Conservation (phyloP, 2,329 filamentous ascomycete genomes). For the Fusarium sterilihyphosum region DNA sequence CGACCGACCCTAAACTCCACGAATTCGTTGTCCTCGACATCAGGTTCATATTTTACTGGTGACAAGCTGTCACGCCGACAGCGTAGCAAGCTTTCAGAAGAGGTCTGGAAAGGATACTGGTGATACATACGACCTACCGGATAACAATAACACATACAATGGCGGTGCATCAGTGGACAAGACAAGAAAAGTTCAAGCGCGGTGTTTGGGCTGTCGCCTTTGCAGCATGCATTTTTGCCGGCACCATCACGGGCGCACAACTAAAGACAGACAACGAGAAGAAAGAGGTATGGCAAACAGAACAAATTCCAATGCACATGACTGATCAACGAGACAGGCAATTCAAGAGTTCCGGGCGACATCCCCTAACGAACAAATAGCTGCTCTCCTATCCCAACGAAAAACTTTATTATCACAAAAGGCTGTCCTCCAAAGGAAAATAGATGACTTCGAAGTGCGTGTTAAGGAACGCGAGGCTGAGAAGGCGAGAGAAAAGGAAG, state of each 20-base stretch:
- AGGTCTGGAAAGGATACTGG: slow-evolving; percentile 45
- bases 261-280: slow-evolving; percentile 61
- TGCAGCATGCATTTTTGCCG: slow-evolving; percentile 58
- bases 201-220: slow-evolving; percentile 56
- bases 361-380: slow-evolving; percentile 56
- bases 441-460: slow-evolving; percentile 52
- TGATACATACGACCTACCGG: slow-evolving; percentile 8
- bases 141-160: slow-evolving; percentile 1
- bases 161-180: slow-evolving; percentile 41
- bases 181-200: slow-evolving; percentile 48
- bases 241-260: slow-evolving; percentile 59
- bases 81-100: slow-evolving; percentile 35
- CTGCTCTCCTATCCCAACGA: slow-evolving; percentile 55
- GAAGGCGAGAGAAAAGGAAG: slow-evolving; percentile 34
- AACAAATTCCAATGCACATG: background rate
- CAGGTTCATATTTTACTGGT: background rate
- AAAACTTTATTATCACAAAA: slow-evolving; percentile 52
- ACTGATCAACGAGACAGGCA: slow-evolving; percentile 36
- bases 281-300: slow-evolving; percentile 48
- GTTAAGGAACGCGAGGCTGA: slow-evolving; percentile 51
- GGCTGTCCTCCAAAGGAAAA: slow-evolving; percentile 54
- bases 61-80: slow-evolving; percentile 29
- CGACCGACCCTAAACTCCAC: background rate
- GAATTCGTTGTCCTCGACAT: background rate
- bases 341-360: slow-evolving; percentile 52